phyloP scores from a whole-genome alignment of 352 stramenopile genomes.

The Globisporangium barbulae region DNA sequence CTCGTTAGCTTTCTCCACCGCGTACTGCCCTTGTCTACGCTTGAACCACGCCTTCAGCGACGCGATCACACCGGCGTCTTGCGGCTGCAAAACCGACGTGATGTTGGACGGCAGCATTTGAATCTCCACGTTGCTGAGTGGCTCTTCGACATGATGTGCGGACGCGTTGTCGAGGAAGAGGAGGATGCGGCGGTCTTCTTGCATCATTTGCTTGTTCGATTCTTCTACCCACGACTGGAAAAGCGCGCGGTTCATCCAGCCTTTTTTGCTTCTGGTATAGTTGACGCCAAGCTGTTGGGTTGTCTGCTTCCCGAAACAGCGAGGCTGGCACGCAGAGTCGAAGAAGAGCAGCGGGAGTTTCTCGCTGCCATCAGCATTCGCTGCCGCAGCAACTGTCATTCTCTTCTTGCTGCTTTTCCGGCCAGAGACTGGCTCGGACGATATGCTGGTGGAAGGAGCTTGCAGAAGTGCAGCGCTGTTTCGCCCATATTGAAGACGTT shows the following conservation, averaged over 20 bases:
- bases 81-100: neutral
- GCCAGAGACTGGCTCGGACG: too few species aligned
- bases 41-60: slow-evolving; percentile 4
- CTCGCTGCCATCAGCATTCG: slow-evolving; percentile 5
- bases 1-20: neutral
- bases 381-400: neutral
- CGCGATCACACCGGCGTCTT: slow-evolving; percentile 1
- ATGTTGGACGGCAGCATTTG: slow-evolving; percentile 2
- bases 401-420: too few species aligned
- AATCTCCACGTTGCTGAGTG: slow-evolving; percentile 9
- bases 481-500: too few species aligned
- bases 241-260: slow-evolving; percentile 12
- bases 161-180: slow-evolving; percentile 6
- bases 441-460: too few species aligned
- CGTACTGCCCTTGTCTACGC: neutral
- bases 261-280: slow-evolving; percentile 8
- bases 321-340: neutral
- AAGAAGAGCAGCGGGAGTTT: slow-evolving; percentile 10
- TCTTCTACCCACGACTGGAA: slow-evolving; percentile 9
- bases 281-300: slow-evolving; percentile 8
- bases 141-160: neutral
- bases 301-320: neutral
- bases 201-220: slow-evolving; percentile 9
- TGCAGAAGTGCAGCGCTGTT: too few species aligned
- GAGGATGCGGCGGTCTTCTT: neutral